These are phyloP conservation scores for Cladosporium phlei DNA, from an alignment of 2,329 filamentous ascomycete species.

Conservation along the genomic window DNA sequence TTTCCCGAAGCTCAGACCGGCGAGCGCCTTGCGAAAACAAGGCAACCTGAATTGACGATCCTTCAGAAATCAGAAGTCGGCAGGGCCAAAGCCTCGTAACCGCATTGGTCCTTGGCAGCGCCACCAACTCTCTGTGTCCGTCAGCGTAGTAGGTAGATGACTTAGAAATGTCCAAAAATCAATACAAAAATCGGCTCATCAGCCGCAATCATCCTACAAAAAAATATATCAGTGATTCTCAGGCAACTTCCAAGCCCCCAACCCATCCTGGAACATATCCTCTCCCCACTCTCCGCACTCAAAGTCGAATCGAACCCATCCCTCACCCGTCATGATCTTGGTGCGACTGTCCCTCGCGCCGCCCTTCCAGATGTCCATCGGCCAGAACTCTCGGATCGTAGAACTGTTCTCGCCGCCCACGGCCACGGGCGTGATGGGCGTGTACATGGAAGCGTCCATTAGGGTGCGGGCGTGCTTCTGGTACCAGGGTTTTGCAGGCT, in stretches of 20 bases:
- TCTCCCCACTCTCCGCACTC: slow-evolving; percentile 1
- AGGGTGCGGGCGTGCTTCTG: slow-evolving; percentile 16
- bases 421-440: slow-evolving; percentile 24
- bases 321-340: slow-evolving; percentile 2
- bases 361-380: slow-evolving; percentile 43
- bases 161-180: too few species aligned
- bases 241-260: slow-evolving; percentile 33
- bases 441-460: slow-evolving; percentile 15
- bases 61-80: too few species aligned
- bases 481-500: slow-evolving; percentile 3
- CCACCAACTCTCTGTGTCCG: too few species aligned
- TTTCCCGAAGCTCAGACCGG: too few species aligned
- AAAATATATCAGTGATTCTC: slow-evolving; percentile 16
- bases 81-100: too few species aligned
- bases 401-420: slow-evolving; percentile 37
- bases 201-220: too few species aligned
- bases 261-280: slow-evolving; percentile 11
- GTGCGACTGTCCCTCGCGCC: slow-evolving; percentile 38
- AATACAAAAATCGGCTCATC: too few species aligned
- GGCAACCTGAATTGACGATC: too few species aligned
- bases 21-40: too few species aligned
- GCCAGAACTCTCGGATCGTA: slow-evolving; percentile 34
- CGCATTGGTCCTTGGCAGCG: too few species aligned
- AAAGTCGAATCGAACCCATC: slow-evolving; percentile 8
- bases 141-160: too few species aligned